These are phyloP conservation scores for Mortierella sp. DNA, from an alignment of 371 early-diverging fungal genomes.

Conservation along the genomic window DNA sequence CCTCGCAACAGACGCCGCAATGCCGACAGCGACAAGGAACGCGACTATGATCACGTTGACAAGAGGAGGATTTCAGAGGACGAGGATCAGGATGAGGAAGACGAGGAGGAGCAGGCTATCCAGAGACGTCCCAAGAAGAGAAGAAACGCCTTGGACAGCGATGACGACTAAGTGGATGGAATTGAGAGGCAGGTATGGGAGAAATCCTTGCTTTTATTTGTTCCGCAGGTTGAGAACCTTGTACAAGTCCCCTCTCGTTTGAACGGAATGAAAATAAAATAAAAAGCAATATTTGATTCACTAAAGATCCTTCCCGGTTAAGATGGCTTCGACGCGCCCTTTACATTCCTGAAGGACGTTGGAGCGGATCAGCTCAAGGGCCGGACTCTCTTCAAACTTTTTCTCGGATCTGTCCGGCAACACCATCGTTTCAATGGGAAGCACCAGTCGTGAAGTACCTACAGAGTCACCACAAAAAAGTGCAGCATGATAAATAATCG, in stretches of 20 bases:
- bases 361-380: conserved; percentile 16
- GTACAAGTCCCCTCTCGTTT: not conserved
- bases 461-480: no score
- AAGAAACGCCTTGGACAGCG: conserved; percentile 53
- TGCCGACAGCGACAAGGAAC: conserved; percentile 18
- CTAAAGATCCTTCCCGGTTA: not conserved
- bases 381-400: conserved; percentile 10
- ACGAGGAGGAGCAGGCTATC: conserved; percentile 50
- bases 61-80: conserved; percentile 27
- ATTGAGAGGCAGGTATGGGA: not conserved
- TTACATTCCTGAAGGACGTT: conserved; percentile 20
- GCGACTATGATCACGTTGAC: conserved; percentile 18
- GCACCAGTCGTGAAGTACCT: conserved; percentile 65
- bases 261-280: not conserved
- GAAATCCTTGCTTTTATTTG: not conserved
- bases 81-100: conserved; percentile 35
- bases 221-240: not conserved
- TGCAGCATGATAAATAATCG: no score
- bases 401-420: conserved; percentile 17
- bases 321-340: conserved; percentile 18
- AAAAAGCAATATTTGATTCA: not conserved
- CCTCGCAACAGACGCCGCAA: conserved; percentile 29
- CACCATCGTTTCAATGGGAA: conserved; percentile 63
- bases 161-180: conserved; percentile 38
- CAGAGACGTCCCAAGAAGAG: conserved; percentile 58